A percentile compares a stretch with the other conserved stretches of the same genome.
Evolutionary conservation across 2,329 filamentous ascomycete species (phyloP).

Genomic region (Nannizziopsis arthrosporioides): DNA sequence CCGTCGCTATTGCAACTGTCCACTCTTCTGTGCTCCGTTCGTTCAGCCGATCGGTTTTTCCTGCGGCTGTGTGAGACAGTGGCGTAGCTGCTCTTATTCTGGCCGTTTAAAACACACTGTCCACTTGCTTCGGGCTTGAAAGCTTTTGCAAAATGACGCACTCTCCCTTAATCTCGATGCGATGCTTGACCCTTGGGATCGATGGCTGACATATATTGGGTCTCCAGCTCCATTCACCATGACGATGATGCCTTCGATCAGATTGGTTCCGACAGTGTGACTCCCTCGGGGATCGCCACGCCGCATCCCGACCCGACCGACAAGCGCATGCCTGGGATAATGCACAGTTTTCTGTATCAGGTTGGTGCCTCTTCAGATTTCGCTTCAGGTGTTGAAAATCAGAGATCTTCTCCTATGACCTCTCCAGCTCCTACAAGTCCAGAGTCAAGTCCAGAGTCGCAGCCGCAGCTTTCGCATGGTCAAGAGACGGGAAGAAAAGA

Average conservation of each 20-base stretch:
- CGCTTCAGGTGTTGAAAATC: constrained; percentile 42
- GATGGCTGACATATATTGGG: constrained; percentile 21
- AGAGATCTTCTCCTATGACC: constrained; percentile 24
- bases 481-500: constrained; percentile 17
- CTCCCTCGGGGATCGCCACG: constrained; percentile 81
- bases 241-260: constrained; percentile 35
- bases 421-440: constrained; percentile 18
- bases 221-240: constrained; percentile 16
- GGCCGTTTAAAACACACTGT: neutral
- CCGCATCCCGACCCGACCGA: constrained; percentile 88
- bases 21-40: constrained; percentile 1
- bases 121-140: neutral
- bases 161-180: neutral
- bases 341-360: constrained; percentile 95
- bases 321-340: constrained; percentile 89
- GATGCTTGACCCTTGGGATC: neutral
- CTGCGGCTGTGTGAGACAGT: constrained; percentile 1
- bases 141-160: too few species aligned
- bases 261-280: constrained; percentile 62
- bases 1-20: constrained; percentile 4
- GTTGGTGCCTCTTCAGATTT: constrained; percentile 82
- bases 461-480: constrained; percentile 18
- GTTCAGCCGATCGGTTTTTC: neutral
- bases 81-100: neutral
- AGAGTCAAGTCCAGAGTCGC: constrained; percentile 21